Base-by-base conservation (phyloP, 768 basidiomycete species). In the Gyrodon lividus region DNA sequence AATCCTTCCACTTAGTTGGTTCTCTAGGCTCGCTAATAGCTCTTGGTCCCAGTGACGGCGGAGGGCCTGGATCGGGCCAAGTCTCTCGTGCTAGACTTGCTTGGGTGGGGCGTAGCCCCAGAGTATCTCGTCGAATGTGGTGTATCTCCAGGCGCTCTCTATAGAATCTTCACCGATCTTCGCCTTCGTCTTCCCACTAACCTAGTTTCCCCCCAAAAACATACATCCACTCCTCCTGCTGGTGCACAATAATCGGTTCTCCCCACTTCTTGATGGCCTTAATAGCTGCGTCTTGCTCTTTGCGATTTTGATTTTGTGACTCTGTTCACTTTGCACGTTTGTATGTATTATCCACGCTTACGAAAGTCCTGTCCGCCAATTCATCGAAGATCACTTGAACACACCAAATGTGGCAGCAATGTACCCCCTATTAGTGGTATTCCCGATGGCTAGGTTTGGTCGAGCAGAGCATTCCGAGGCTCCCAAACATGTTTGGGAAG, bases 21-120 rank as follows among this genome's bases (percentile, higher is more conserved):
- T 39, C 17, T 50, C 31, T 16, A 26, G 4, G 17, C 23, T 39
- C 37, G 19, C 46, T 54, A 5, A 48, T 28, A 8, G n/a, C 24
- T 26, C 43, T 54, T 24, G 4, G 6, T 34, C 13, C 2, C 45
- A 79, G 77, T 79, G 61, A 69, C 76, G 12, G 61, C 61, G 38
- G 69, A 70, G 34, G 72, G 78, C 17, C 66, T 78, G 42, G 70
- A 76, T 24, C 65, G 60, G 16, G 77, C 77, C 41, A 78, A 78
- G 54, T 62, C 63, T 14, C 64, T 79, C 28, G 74, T 82, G n/a
- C 71, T 80, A 24, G 80, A 81, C 59, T 69, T 82, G n/a, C 67
- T 81, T 6, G 77, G 80, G 12, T 80, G 78, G 78, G 78, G 78
- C 20, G 78, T 81, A 22, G 60, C 69, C 5, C 74, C 77, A 1